These are phyloP conservation scores for Syzygium jambos DNA, from an alignment of 345 rosid species.

Conservation along the genomic window DNA sequence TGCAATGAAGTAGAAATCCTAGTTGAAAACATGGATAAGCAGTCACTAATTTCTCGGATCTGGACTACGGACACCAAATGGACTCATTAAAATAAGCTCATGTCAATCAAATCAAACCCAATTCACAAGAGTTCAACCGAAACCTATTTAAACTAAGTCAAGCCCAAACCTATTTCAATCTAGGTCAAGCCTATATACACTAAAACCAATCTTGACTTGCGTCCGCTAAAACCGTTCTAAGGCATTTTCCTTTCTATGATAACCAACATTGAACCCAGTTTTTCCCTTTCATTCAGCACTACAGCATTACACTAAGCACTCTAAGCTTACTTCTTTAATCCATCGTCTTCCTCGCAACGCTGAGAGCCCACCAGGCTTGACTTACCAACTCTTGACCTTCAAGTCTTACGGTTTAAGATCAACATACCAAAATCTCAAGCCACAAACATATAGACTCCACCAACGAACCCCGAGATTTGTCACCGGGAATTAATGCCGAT, in stretches of 20 bases:
- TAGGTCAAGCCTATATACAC: background rate
- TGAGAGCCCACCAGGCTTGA: background rate
- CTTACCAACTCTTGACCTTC: background rate
- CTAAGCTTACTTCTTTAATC: background rate
- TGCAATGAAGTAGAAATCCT: background rate
- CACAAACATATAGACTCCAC: background rate
- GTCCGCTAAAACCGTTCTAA: background rate
- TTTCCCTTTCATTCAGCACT: background rate
- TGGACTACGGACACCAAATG: background rate
- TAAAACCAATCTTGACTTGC: background rate
- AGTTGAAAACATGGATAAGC: background rate
- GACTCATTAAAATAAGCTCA: background rate
- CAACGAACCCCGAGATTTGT: background rate
- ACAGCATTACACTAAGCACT: background rate
- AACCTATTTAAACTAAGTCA: background rate
- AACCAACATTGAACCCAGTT: background rate
- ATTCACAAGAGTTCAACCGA: background rate
- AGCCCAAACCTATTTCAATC: background rate
- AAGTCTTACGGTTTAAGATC: background rate
- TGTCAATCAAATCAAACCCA: background rate
- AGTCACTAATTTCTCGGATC: background rate
- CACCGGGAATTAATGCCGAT: background rate
- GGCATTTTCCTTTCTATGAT: background rate
- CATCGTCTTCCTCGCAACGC: background rate
- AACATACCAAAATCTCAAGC: background rate